These are phyloP conservation scores for Radiomyces spectabilis DNA, from an alignment of 192 early-diverging fungal species.

Conservation along the genomic window DNA sequence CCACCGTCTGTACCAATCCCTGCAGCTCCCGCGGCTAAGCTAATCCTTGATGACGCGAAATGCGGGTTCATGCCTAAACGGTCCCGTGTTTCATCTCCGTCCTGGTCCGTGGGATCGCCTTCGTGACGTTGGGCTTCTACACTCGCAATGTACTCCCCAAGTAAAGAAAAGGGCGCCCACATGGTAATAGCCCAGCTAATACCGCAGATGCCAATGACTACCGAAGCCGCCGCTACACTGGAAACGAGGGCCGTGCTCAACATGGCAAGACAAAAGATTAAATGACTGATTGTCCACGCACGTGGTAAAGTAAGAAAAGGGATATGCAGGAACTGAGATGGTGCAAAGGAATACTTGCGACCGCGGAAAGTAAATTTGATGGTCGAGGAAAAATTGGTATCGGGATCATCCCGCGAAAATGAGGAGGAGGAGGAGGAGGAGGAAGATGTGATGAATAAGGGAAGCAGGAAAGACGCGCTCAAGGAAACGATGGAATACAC, in stretches of 20 bases:
- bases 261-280: constrained; percentile 65
- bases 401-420: too few species aligned
- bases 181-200: constrained; percentile 80
- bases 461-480: constrained; percentile 37
- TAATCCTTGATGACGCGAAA: constrained; percentile 15
- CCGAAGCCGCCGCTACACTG: constrained; percentile 47
- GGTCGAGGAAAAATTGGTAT: too few species aligned
- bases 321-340: constrained; percentile 7
- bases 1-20: constrained; percentile 13
- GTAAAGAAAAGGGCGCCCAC: constrained; percentile 91
- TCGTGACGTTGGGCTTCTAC: too few species aligned
- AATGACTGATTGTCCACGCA: constrained; percentile 69
- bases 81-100: too few species aligned
- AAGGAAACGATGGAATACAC: constrained; percentile 76
- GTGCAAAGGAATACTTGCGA: not conserved
- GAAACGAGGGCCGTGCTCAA: constrained; percentile 53
- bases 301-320: constrained; percentile 17
- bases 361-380: not conserved
- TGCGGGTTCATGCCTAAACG: too few species aligned
- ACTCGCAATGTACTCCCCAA: constrained; percentile 72
- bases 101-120: too few species aligned
- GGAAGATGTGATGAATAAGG: constrained; percentile 29
- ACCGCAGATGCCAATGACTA: constrained; percentile 67
- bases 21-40: constrained; percentile 8
- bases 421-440: too few species aligned